These are phyloP conservation scores for Fraxinus pennsylvanica DNA, from an alignment of 257 asterid species.

Conservation along the genomic window DNA sequence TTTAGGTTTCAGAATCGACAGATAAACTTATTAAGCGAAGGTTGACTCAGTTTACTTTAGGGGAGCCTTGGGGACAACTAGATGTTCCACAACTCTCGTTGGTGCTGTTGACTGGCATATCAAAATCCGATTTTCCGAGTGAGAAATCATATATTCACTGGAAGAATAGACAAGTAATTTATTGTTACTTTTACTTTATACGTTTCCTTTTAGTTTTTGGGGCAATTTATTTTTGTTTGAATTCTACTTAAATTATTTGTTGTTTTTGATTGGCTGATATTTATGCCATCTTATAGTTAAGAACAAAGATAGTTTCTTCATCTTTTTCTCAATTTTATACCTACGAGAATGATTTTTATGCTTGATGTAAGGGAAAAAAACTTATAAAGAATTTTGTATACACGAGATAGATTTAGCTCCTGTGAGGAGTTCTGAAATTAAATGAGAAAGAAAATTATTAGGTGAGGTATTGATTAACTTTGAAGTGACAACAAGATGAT, in stretches of 20 bases:
- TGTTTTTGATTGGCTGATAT: conserved; percentile 8
- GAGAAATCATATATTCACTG: conserved; percentile 75
- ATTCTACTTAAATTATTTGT: conserved; percentile 5
- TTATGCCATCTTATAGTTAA: conserved; percentile 15
- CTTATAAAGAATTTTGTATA: conserved; percentile 4
- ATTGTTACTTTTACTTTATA: background rate
- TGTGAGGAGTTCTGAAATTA: conserved; percentile 1
- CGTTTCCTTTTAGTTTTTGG: conserved; percentile 16
- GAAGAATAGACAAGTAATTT: conserved; percentile 82
- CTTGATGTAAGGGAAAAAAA: conserved; percentile 8
- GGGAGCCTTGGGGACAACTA: conserved; percentile 55
- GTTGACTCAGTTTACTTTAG: conserved; percentile 59
- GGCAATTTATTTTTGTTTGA: conserved; percentile 26
- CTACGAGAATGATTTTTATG: background rate
- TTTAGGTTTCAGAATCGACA: conserved; percentile 81
- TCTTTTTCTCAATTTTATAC: background rate
- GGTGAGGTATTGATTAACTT: background rate
- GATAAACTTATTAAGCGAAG: conserved; percentile 66
- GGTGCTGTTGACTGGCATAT: conserved; percentile 76
- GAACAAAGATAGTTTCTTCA: conserved; percentile 11
- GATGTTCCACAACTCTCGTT: conserved; percentile 77
- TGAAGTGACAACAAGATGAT: background rate
- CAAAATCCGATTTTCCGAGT: conserved; percentile 70
- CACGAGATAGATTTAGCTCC: background rate
- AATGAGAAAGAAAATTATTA: background rate